phyloP scores from a whole-genome alignment of 2,329 filamentous ascomycete species.

The Hysterium pulicare region DNA sequence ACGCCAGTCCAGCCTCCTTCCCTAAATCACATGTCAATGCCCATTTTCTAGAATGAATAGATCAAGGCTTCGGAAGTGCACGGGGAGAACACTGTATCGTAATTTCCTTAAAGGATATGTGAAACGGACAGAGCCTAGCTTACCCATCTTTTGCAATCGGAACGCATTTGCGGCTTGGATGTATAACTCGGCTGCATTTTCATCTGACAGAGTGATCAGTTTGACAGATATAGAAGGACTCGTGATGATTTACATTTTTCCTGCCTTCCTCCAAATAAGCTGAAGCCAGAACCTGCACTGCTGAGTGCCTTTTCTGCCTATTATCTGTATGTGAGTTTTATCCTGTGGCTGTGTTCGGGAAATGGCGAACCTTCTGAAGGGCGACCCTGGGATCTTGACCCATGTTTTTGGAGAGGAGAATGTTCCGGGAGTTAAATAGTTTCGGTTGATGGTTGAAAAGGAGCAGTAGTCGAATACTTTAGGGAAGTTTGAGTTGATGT shows the following conservation, averaged over 20 bases:
- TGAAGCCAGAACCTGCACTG: conserved; percentile 76
- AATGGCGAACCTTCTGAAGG: conserved; percentile 28
- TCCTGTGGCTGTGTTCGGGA: conserved; percentile 27
- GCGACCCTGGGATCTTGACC: conserved; percentile 36
- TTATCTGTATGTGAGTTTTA: conserved; percentile 21
- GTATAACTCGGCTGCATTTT: conserved; percentile 84
- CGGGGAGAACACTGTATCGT: too few species aligned
- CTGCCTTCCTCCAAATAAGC: conserved; percentile 79
- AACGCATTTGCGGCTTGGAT: conserved; percentile 89
- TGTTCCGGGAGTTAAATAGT: too few species aligned
- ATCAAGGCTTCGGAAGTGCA: too few species aligned
- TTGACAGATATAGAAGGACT: neutral
- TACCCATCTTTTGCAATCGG: conserved; percentile 80
- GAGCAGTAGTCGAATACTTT: too few species aligned
- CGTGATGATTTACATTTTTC: conserved; percentile 62
- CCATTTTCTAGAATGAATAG: neutral
- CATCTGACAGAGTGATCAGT: conserved; percentile 45
- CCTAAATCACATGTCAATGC: conserved; percentile 47
- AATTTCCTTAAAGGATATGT: too few species aligned
- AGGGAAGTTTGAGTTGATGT: too few species aligned
- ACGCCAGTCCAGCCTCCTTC: conserved; percentile 80
- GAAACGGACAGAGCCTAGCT: too few species aligned
- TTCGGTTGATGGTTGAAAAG: too few species aligned
- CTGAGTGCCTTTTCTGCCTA: conserved; percentile 84
- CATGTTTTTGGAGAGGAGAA: too few species aligned